phyloP scores from a whole-genome alignment of 2,329 filamentous ascomycete species.

The Fusarium staphyleae region DNA sequence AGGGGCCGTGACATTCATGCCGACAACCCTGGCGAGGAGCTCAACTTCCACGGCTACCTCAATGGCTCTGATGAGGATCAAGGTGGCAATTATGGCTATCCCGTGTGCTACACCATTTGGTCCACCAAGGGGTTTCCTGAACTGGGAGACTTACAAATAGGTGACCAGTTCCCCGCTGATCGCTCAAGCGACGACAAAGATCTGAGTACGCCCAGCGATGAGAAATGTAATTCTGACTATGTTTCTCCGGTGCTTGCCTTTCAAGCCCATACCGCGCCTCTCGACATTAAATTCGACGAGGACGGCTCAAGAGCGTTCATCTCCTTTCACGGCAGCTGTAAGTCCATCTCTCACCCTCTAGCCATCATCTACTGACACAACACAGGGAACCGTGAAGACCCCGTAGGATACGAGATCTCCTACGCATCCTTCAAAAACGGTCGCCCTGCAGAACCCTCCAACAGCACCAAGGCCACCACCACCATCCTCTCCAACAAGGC shows the following conservation, averaged over 20 bases:
- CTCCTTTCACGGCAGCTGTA: constrained; percentile 76
- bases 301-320: constrained; percentile 68
- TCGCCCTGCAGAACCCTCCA: constrained; percentile 48
- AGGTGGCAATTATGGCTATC: constrained; percentile 72
- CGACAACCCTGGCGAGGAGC: constrained; percentile 75
- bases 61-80: constrained; percentile 43
- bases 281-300: constrained; percentile 72
- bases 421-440: constrained; percentile 52
- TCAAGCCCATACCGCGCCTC: constrained; percentile 71
- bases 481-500: constrained; percentile 65
- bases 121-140: constrained; percentile 55
- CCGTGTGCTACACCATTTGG: constrained; percentile 73
- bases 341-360: constrained; percentile 28
- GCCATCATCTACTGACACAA: constrained; percentile 6
- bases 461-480: constrained; percentile 56
- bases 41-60: constrained; percentile 74
- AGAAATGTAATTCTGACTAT: constrained; percentile 52
- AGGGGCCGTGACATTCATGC: constrained; percentile 67
- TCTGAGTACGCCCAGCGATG: constrained; percentile 50
- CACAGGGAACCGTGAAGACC: constrained; percentile 51
- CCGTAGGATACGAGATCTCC: constrained; percentile 57
- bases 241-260: constrained; percentile 64
- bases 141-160: constrained; percentile 51
- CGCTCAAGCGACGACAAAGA: constrained; percentile 37
- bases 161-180: constrained; percentile 57